These are phyloP conservation scores for Lactarius deliciosus DNA, from an alignment of 768 basidiomycete genomes.

Conservation along the genomic window DNA sequence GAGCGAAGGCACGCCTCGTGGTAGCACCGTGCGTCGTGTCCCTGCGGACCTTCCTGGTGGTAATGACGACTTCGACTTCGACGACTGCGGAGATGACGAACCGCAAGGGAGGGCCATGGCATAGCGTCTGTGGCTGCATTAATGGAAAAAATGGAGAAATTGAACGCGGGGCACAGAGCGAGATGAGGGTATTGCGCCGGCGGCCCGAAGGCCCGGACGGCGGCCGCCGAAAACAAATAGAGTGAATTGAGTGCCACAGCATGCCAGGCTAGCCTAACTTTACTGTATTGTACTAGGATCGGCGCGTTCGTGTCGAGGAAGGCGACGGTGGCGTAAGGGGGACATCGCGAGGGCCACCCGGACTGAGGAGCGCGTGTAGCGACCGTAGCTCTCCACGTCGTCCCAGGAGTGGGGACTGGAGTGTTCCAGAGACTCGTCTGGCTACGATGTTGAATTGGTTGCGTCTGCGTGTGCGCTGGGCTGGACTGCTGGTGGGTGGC, in stretches of 20 bases:
- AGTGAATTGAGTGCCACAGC: no score
- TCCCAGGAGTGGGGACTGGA: neutral
- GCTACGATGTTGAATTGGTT: neutral
- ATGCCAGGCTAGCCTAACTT: conserved; percentile 23
- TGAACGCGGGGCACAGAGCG: conserved; percentile 25
- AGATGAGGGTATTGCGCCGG: conserved; percentile 28
- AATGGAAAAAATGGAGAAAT: neutral
- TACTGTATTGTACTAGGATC: conserved; percentile 41
- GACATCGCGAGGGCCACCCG: conserved; percentile 40
- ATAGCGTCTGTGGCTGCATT: neutral
- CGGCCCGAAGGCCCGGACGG: neutral
- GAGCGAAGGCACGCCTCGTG: neutral
- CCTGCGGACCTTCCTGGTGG: neutral
- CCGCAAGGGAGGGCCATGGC: neutral
- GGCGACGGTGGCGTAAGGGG: conserved; percentile 38
- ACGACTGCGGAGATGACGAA: neutral
- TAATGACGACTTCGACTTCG: neutral
- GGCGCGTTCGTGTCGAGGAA: conserved; percentile 44
- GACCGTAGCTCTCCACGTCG: conserved; percentile 3
- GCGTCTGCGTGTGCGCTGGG: neutral
- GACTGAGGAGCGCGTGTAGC: conserved; percentile 35
- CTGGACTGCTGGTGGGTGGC: neutral
- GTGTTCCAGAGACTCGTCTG: neutral
- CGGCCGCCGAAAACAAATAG: neutral
- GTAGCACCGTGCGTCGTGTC: conserved; percentile 40